Conservation (phyloP, 1,139 yeast species). For the Meyerozyma smithsonii region DNA sequence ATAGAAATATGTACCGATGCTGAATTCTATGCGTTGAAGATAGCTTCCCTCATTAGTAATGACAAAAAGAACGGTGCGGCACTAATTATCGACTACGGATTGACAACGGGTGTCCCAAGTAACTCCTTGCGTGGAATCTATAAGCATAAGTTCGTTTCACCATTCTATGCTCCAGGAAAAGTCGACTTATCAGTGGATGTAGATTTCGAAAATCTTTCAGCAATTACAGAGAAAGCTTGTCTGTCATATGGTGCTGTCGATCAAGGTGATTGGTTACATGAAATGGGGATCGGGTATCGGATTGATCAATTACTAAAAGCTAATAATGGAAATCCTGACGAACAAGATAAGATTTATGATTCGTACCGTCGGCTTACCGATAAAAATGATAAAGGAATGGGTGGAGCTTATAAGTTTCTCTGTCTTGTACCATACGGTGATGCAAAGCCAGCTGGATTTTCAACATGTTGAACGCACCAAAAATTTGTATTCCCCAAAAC, state of each 20-base stretch:
- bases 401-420: constrained; percentile 69
- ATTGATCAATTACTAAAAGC: constrained; percentile 48
- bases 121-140: constrained; percentile 72
- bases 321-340: constrained; percentile 24
- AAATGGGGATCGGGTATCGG: constrained; percentile 71
- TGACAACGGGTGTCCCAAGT: constrained; percentile 55
- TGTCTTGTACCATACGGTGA: constrained; percentile 51
- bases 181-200: constrained; percentile 84
- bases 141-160: constrained; percentile 72
- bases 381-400: constrained; percentile 64
- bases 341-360: constrained; percentile 45
- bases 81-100: constrained; percentile 75
- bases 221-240: constrained; percentile 16
- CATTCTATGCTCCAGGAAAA: constrained; percentile 69
- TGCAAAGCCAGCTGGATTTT: constrained; percentile 33
- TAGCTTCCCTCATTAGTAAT: constrained; percentile 38
- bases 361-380: constrained; percentile 65
- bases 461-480: not conserved
- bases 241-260: constrained; percentile 55
- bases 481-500: not conserved
- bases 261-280: constrained; percentile 80
- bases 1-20: constrained; percentile 79
- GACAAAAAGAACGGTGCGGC: constrained; percentile 53
- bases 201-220: constrained; percentile 59
- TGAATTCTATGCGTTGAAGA: constrained; percentile 45